Evolutionary conservation across 2,329 filamentous ascomycete genomes (phyloP).

Genomic region (Aspergillus melleus): DNA sequence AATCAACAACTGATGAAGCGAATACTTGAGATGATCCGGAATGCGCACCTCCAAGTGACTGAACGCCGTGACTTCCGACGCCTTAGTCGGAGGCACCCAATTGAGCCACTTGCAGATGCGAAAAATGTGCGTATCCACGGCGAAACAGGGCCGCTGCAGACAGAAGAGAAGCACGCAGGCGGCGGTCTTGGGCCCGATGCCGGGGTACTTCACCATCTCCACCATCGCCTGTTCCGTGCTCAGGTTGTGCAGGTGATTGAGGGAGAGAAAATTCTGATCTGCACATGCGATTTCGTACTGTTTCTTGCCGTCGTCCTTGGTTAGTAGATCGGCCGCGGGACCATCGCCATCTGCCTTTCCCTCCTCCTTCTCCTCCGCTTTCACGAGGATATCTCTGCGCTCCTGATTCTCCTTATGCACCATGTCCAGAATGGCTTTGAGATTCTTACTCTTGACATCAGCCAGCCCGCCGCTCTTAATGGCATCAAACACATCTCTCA

Average conservation of each 20-base stretch:
- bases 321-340: slow-evolving; percentile 42
- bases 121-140: slow-evolving; percentile 68
- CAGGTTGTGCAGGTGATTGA: slow-evolving; percentile 61
- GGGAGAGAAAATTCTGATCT: slow-evolving; percentile 61
- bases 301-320: slow-evolving; percentile 51
- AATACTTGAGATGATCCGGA: slow-evolving; percentile 63
- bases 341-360: slow-evolving; percentile 4
- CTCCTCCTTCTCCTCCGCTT: slow-evolving; percentile 32
- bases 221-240: slow-evolving; percentile 58
- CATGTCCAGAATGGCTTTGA: slow-evolving; percentile 72
- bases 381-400: slow-evolving; percentile 52
- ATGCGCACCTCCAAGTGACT: slow-evolving; percentile 61
- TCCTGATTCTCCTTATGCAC: slow-evolving; percentile 68
- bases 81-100: slow-evolving; percentile 56
- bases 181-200: slow-evolving; percentile 67
- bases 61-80: slow-evolving; percentile 53
- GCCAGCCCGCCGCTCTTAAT: slow-evolving; percentile 72
- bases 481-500: slow-evolving; percentile 64
- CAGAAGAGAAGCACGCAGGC: slow-evolving; percentile 66
- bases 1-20: slow-evolving; percentile 62
- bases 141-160: slow-evolving; percentile 62
- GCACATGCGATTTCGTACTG: slow-evolving; percentile 58
- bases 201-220: slow-evolving; percentile 59
- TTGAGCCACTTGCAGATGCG: slow-evolving; percentile 62
- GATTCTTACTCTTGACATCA: slow-evolving; percentile 68